Evolutionary conservation across 2,329 filamentous ascomycete species (phyloP).

Genomic region (Neoscytalidium dimidiatum): DNA sequence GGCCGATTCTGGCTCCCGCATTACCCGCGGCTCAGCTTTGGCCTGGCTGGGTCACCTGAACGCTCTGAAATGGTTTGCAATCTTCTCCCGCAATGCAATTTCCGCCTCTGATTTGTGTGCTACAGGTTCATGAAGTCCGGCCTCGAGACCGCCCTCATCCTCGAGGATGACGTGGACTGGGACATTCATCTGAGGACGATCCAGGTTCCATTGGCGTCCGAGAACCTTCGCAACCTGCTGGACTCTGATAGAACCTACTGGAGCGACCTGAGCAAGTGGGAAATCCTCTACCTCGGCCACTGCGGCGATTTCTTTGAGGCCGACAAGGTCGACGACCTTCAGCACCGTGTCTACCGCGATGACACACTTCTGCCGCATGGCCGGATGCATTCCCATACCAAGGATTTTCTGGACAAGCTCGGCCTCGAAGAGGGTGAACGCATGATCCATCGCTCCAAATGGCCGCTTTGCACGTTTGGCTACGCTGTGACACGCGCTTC

Average conservation of each 20-base stretch:
- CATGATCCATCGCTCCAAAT: conserved; percentile 36
- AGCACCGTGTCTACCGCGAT: conserved; percentile 32
- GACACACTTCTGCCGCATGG: conserved; percentile 29
- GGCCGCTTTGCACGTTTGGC: conserved; percentile 44
- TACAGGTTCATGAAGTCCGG: conserved; percentile 35
- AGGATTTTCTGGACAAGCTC: conserved; percentile 30
- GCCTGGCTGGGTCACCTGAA: conserved; percentile 46
- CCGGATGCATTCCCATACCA: conserved; percentile 32
- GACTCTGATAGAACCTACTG: conserved; percentile 34
- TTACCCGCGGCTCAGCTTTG: conserved; percentile 39
- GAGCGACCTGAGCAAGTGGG: conserved; percentile 33
- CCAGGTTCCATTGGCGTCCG: conserved; percentile 36
- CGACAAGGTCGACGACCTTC: conserved; percentile 22
- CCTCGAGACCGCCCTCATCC: conserved; percentile 36
- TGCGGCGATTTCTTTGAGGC: conserved; percentile 39
- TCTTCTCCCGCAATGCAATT: neutral
- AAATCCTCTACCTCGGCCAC: conserved; percentile 44
- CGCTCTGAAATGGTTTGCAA: conserved; percentile 35
- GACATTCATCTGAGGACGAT: conserved; percentile 37
- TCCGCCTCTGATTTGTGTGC: conserved; percentile 21
- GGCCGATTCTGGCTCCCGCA: conserved; percentile 28
- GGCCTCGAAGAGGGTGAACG: conserved; percentile 30
- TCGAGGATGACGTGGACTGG: conserved; percentile 46
- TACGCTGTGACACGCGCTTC: conserved; percentile 39
- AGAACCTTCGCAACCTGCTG: conserved; percentile 32